These are phyloP conservation scores for Ceratobasidium sp. DNA, from an alignment of 1,284 basidiomycete species.

Conservation along the genomic window DNA sequence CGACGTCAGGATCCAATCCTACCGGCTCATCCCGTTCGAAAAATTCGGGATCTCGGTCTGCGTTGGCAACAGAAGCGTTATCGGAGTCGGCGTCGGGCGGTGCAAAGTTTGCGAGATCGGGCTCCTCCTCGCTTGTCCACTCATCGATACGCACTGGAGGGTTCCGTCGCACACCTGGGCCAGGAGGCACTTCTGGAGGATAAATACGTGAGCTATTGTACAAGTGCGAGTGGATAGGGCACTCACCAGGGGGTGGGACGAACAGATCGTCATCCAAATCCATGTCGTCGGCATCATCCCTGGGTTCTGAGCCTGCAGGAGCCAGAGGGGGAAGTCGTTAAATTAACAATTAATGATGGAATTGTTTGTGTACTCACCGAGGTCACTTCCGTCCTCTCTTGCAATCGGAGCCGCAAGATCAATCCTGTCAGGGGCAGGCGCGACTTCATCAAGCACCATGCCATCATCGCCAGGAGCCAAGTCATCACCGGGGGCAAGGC, in stretches of 20 bases:
- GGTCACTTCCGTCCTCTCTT: neutral
- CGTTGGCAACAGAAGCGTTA: neutral
- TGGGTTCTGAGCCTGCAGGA: neutral
- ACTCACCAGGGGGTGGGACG: neutral
- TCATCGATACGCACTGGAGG: slow-evolving; percentile 4
- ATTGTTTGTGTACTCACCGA: neutral
- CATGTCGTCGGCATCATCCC: neutral
- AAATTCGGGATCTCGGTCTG: neutral
- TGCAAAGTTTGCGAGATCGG: neutral
- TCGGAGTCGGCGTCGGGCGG: too few species aligned
- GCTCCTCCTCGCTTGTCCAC: neutral
- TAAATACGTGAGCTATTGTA: slow-evolving; percentile 2
- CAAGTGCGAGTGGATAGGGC: slow-evolving; percentile 5
- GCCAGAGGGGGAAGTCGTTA: neutral
- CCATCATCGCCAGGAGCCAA: too few species aligned
- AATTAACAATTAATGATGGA: neutral
- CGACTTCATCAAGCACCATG: neutral
- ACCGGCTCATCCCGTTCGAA: neutral
- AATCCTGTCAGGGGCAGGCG: neutral
- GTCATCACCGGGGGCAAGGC: too few species aligned
- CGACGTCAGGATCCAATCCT: neutral
- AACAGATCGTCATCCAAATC: slow-evolving; percentile 3
- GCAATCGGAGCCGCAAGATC: neutral
- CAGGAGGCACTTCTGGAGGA: neutral
- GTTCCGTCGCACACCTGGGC: neutral